These are phyloP conservation scores for Cantharellus anzutake DNA, from an alignment of 768 basidiomycete species.

Conservation along the genomic window DNA sequence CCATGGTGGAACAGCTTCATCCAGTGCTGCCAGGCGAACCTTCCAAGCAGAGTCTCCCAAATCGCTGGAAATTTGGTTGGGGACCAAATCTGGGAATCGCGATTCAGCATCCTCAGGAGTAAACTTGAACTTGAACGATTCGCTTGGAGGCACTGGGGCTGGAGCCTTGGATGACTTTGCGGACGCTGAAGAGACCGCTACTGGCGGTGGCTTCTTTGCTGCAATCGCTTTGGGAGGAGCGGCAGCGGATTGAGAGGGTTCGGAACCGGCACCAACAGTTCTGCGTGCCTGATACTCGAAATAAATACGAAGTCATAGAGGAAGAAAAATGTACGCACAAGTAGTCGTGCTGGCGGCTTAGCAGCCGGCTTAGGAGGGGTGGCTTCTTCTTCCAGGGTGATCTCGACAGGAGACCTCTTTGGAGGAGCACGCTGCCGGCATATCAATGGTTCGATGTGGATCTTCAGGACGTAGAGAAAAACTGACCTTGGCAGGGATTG, in stretches of 20 bases:
- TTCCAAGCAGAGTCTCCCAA: slow-evolving; percentile 92
- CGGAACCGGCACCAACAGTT: background rate
- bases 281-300: background rate
- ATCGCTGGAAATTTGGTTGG: slow-evolving; percentile 45
- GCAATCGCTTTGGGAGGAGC: slow-evolving; percentile 13
- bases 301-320: too few relatives aligned
- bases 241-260: background rate
- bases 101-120: slow-evolving; percentile 83
- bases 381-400: slow-evolving; percentile 7
- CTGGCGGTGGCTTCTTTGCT: slow-evolving; percentile 26
- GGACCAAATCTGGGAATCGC: slow-evolving; percentile 53
- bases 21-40: slow-evolving; percentile 64
- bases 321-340: slow-evolving; percentile 2
- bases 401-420: slow-evolving; percentile 11
- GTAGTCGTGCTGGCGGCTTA: slow-evolving; percentile 10
- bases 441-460: background rate
- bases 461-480: background rate
- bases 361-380: slow-evolving; percentile 6
- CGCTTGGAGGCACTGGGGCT: slow-evolving; percentile 32
- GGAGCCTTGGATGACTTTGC: slow-evolving; percentile 27
- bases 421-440: slow-evolving; percentile 6
- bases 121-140: slow-evolving; percentile 81
- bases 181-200: slow-evolving; percentile 19
- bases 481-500: slow-evolving; percentile 10
- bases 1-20: slow-evolving; percentile 64